Percentiles rank a stretch among this genome's conserved stretches.
Conservation (phyloP, 345 rosid genomes). For the Geranium brycei region DNA sequence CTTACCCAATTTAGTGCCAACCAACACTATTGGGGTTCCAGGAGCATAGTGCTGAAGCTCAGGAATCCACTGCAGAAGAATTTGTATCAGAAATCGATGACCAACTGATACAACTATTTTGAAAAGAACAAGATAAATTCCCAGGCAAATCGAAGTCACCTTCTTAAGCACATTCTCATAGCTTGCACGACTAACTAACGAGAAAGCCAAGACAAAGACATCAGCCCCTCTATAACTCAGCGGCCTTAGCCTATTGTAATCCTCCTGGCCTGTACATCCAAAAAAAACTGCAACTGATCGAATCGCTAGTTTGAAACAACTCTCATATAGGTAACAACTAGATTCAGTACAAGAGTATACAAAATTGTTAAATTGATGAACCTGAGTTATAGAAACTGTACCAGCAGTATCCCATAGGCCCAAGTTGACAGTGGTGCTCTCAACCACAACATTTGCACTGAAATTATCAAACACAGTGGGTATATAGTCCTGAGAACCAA, state of each 20-base stretch:
- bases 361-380: neutral
- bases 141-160: slow-evolving; percentile 25
- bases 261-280: slow-evolving; percentile 64
- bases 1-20: slow-evolving; percentile 89
- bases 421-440: slow-evolving; percentile 84
- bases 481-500: slow-evolving; percentile 67
- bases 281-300: neutral
- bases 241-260: slow-evolving; percentile 91
- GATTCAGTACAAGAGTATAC: too few relatives aligned
- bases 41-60: slow-evolving; percentile 91
- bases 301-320: neutral
- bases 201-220: slow-evolving; percentile 90
- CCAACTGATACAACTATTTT: neutral
- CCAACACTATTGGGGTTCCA: slow-evolving; percentile 78
- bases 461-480: slow-evolving; percentile 96
- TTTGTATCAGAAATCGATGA: slow-evolving; percentile 12
- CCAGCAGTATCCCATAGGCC: slow-evolving; percentile 99
- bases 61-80: slow-evolving; percentile 81
- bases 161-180: slow-evolving; percentile 85
- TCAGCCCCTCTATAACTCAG: slow-evolving; percentile 97
- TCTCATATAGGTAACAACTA: neutral
- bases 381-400: slow-evolving; percentile 18
- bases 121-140: slow-evolving; percentile 3
- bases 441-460: slow-evolving; percentile 92
- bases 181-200: slow-evolving; percentile 90